Evolutionary conservation across 108 stramenopile genomes (phyloP).

Genomic region (Pseudonitzschia pungens): DNA sequence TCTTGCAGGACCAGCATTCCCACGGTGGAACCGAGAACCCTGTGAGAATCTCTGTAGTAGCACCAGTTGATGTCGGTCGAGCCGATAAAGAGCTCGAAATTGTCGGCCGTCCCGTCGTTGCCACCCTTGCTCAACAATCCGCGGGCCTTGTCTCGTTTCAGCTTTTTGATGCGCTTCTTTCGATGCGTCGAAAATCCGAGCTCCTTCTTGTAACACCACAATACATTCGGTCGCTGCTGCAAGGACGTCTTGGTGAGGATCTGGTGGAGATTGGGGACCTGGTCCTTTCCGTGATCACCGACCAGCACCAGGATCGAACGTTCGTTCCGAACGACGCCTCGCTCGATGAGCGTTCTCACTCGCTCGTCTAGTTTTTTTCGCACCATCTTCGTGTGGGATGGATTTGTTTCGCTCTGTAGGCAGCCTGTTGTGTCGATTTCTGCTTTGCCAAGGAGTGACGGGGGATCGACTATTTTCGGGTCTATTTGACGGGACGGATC

Average conservation of each 20-base stretch:
- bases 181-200: conserved; percentile 95
- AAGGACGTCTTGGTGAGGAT: conserved; percentile 84
- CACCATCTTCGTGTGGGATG: conserved; percentile 69
- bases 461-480: background rate
- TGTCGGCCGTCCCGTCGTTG: conserved; percentile 61
- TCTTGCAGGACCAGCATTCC: conserved; percentile 97
- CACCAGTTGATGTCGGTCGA: conserved; percentile 96
- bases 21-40: conserved; percentile 94
- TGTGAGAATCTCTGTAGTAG: conserved; percentile 98
- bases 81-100: conserved; percentile 97
- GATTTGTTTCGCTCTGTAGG: background rate
- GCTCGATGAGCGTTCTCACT: conserved; percentile 91
- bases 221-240: conserved; percentile 81
- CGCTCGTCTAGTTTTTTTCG: conserved; percentile 97
- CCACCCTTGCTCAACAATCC: conserved; percentile 51
- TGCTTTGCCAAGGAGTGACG: background rate
- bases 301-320: conserved; percentile 94
- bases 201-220: conserved; percentile 99
- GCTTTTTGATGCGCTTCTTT: conserved; percentile 95
- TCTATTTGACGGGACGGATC: background rate
- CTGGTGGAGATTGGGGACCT: conserved; percentile 96
- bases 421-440: background rate
- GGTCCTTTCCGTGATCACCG: conserved; percentile 98
- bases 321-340: conserved; percentile 74
- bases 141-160: conserved; percentile 89